Base-by-base conservation (phyloP, 495 filamentous ascomycete genomes). In the Talaromyces proteolyticus region DNA sequence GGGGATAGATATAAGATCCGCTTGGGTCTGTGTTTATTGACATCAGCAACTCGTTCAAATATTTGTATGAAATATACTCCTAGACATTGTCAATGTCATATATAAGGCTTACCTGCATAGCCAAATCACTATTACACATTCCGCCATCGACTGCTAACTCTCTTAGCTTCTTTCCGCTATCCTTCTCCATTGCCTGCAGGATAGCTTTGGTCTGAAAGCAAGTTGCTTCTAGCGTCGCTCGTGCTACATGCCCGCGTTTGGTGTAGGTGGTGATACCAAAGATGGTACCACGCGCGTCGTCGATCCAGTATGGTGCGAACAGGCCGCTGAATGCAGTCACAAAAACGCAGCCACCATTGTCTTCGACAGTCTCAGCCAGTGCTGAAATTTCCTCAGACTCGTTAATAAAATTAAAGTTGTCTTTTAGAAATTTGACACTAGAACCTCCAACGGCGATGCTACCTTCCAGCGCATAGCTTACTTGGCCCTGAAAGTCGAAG, bases 301-400 rank as follows among this genome's bases (percentile, higher is more conserved):
- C 91, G 54, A 96, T 93, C 92, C 92, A 97, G 61, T 96, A 96
- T 6, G 92, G 92, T 3, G 92, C 92, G 68, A 95, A 96, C 1
- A 97, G 75, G 6, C 92, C 92, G 63, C 88, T 94, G 64, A 97
- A 97, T 4, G 92, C 92, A 11, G 92, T 96, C 40, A 97, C 92
- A 60, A 97, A 97, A 7, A 95, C 83, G 42, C 91, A 88, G 4
- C 92, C 92, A 40, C 92, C 92, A 52, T 87, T 96, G 54, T 97
- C 88, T 20, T 84, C 60, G 3, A 96, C 92, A 2, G 80, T 85
- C 52, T 76, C 75, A 10, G 92, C 92, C 22, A 96, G 72, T 26
- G 89, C 84, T 46, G 81, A 88, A 48, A 97, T 85, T 59, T 93
- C 80, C 52, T 77, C 75, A 0, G 89, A 86, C 34, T 85, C 69